Evolutionary conservation across 345 rosid species (phyloP).

Genomic region (Heritiera littoralis): DNA sequence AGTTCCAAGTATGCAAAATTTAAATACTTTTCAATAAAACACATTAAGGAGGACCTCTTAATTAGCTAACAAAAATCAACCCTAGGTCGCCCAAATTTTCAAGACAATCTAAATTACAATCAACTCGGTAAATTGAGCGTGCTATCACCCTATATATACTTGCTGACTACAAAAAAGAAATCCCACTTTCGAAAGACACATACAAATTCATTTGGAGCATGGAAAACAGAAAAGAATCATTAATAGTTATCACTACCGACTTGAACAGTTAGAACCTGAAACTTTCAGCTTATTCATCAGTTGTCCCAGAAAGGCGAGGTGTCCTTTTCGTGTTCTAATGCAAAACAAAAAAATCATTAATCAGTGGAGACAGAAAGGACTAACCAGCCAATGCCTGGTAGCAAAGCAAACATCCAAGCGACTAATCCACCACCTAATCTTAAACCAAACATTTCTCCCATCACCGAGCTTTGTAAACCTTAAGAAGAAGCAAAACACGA

Average conservation of each 20-base stretch:
- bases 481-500: constrained; percentile 62
- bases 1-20: constrained; percentile 1
- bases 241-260: not conserved
- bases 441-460: constrained; percentile 71
- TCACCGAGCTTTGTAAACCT: constrained; percentile 77
- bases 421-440: constrained; percentile 91
- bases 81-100: constrained; percentile 4
- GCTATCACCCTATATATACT: not conserved
- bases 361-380: constrained; percentile 10
- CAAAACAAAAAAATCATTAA: not conserved
- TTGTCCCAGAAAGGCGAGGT: not conserved
- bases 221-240: not conserved
- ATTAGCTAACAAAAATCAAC: not conserved
- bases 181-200: not conserved
- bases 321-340: not conserved
- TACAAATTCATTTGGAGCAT: not conserved
- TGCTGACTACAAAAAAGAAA: not conserved
- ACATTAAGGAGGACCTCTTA: not conserved
- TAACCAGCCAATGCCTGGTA: constrained; percentile 95
- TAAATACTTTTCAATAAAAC: not conserved
- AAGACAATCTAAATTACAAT: not conserved
- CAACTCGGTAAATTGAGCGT: not conserved
- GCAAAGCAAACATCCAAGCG: constrained; percentile 85
- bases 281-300: not conserved
- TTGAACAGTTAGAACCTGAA: not conserved